Conservation (phyloP, 257 asterid species). For the Fraxinus cuspidata region DNA sequence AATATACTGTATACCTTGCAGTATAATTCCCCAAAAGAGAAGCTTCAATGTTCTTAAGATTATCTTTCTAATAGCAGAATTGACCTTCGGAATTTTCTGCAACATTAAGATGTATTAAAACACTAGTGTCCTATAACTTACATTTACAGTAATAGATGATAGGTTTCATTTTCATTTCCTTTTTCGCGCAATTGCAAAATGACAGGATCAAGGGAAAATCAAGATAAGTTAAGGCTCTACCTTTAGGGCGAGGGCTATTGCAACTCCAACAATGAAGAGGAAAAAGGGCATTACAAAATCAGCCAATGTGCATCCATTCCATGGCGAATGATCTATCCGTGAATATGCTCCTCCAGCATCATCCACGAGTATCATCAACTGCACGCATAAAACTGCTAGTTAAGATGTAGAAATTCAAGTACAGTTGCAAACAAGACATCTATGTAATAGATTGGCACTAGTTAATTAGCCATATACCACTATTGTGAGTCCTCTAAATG, state of each 20-base stretch:
- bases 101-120: constrained; percentile 7
- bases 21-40: constrained; percentile 80
- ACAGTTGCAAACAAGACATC: background rate
- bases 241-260: constrained; percentile 89
- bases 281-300: constrained; percentile 92
- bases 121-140: background rate
- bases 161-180: background rate
- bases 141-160: background rate
- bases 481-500: constrained; percentile 79
- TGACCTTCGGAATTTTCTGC: constrained; percentile 66
- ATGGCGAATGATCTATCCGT: constrained; percentile 83
- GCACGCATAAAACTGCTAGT: background rate
- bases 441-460: background rate
- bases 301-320: constrained; percentile 95
- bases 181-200: background rate
- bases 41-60: constrained; percentile 75
- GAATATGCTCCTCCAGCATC: constrained; percentile 78
- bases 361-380: constrained; percentile 88
- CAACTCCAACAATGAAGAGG: constrained; percentile 89
- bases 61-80: constrained; percentile 55
- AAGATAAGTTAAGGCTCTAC: constrained; percentile 30
- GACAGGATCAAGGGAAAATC: background rate
- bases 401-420: background rate
- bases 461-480: constrained; percentile 49
- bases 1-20: constrained; percentile 57